phyloP scores from a whole-genome alignment of 2,329 filamentous ascomycete species.

The Alternaria sp. region DNA sequence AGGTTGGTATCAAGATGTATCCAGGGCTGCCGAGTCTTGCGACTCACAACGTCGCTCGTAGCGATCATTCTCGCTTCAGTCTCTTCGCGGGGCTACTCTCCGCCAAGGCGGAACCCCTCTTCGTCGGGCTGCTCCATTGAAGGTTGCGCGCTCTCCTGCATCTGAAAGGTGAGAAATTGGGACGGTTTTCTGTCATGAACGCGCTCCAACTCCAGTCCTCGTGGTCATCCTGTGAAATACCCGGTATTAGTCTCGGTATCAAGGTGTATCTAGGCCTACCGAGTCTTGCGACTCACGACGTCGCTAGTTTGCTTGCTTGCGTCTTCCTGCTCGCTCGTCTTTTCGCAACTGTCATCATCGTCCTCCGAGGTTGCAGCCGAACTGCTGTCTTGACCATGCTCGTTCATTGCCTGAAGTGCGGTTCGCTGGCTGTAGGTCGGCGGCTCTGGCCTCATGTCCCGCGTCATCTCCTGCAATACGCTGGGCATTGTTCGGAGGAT shows the following conservation, averaged over 20 bases:
- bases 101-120: neutral
- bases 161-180: neutral
- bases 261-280: neutral
- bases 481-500: neutral
- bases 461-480: neutral
- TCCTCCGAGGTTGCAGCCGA: neutral
- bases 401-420: neutral
- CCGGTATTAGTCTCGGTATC: neutral
- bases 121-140: neutral
- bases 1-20: neutral
- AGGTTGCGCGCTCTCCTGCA: neutral
- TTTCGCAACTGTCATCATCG: neutral
- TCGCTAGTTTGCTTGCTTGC: neutral
- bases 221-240: neutral
- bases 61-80: neutral
- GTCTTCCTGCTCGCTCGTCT: neutral
- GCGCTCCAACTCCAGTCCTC: neutral
- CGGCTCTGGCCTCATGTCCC: neutral
- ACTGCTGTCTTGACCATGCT: neutral
- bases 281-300: neutral
- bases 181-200: neutral
- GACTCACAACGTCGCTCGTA: neutral
- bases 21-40: neutral
- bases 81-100: neutral
- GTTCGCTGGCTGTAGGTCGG: neutral